These are phyloP conservation scores for Lachancea dasiensis DNA, from an alignment of 805 yeast species.

Conservation along the genomic window DNA sequence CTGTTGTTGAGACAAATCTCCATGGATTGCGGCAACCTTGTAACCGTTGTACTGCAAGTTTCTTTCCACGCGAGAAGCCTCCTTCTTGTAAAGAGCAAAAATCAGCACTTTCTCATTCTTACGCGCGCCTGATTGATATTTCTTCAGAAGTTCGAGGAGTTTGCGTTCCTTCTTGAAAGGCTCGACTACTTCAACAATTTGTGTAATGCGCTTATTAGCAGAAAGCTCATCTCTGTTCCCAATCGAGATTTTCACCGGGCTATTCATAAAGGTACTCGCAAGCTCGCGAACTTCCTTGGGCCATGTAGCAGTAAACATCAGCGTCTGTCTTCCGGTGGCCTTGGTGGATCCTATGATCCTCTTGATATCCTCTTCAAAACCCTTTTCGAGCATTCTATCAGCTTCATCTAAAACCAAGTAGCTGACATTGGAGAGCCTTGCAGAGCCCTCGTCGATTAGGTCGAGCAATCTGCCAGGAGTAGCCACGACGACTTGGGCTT, in stretches of 20 bases:
- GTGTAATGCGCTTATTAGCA: constrained; percentile 92
- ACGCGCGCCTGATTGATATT: constrained; percentile 64
- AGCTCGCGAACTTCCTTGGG: constrained; percentile 96
- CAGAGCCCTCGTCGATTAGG: constrained; percentile 80
- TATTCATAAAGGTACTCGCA: constrained; percentile 76
- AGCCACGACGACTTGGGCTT: constrained; percentile 80
- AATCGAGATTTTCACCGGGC: constrained; percentile 84
- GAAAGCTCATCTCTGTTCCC: constrained; percentile 92
- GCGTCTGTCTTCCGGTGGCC: constrained; percentile 63
- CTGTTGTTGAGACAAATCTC: constrained; percentile 88
- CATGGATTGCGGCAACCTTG: constrained; percentile 89
- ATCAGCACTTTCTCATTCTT: constrained; percentile 78
- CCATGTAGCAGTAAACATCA: constrained; percentile 99
- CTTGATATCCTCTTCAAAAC: constrained; percentile 95
- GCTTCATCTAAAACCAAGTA: constrained; percentile 95
- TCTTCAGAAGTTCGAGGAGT: constrained; percentile 61
- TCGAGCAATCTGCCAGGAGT: constrained; percentile 98
- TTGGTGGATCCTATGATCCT: constrained; percentile 62
- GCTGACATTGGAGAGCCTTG: constrained; percentile 57
- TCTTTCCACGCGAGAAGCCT: constrained; percentile 86
- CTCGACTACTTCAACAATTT: constrained; percentile 88
- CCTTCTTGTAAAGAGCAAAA: constrained; percentile 94
- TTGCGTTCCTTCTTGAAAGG: constrained; percentile 73
- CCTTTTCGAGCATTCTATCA: constrained; percentile 97
- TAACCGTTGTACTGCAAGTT: constrained; percentile 67